A percentile compares a stretch with the other conserved stretches of the same genome.
Conservation (phyloP, 2,329 filamentous ascomycete species). For the Exophiala spinifera region DNA sequence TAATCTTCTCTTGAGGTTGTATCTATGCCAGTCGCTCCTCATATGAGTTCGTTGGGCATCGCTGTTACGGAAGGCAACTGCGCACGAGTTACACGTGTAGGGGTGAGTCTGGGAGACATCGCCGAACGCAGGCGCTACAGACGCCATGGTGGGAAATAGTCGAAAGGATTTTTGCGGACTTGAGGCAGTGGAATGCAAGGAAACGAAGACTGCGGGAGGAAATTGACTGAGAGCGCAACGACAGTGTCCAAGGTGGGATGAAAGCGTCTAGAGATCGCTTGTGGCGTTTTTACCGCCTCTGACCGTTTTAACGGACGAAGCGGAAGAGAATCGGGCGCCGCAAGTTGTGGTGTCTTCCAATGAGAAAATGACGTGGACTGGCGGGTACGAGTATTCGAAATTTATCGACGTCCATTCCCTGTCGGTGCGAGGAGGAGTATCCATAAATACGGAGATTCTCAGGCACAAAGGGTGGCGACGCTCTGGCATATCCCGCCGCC, state of each 20-base stretch:
- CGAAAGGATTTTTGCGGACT: neutral
- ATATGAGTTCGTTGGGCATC: conserved; percentile 93
- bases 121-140: conserved; percentile 9
- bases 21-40: conserved; percentile 98
- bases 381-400: neutral
- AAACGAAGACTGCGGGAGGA: neutral
- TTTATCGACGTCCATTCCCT: too few species aligned
- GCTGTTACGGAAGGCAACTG: conserved; percentile 91
- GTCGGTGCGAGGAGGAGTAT: too few species aligned
- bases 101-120: conserved; percentile 47
- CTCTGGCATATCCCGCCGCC: too few species aligned
- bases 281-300: neutral
- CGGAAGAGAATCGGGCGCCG: neutral
- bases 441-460: too few species aligned
- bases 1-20: conserved; percentile 93
- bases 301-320: neutral
- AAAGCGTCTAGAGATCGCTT: neutral
- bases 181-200: neutral
- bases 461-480: too few species aligned
- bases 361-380: neutral
- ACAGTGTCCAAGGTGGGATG: conserved; percentile 5
- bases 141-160: conserved; percentile 17
- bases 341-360: neutral
- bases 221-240: neutral
- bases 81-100: conserved; percentile 97